Evolutionary conservation across 345 rosid genomes (phyloP).

Genomic region (Eucalyptus tenuipes): DNA sequence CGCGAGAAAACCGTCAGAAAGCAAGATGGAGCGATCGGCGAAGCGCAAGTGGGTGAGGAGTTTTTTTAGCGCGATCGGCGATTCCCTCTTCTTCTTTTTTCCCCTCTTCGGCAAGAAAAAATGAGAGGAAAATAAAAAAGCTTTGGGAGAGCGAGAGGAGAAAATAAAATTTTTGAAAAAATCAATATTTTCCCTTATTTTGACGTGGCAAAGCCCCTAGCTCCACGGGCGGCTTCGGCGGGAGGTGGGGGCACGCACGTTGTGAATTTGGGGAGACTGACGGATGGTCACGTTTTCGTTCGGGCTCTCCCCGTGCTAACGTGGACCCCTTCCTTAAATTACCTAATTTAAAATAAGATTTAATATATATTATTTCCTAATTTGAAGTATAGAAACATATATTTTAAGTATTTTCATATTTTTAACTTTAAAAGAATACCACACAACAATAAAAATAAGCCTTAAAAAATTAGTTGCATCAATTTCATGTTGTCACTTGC

Average conservation of each 20-base stretch:
- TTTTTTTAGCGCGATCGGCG: neutral
- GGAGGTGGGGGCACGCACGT: neutral
- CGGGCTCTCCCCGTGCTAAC: neutral
- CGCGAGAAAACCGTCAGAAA: neutral
- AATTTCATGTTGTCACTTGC: too few species aligned
- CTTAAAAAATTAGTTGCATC: too few species aligned
- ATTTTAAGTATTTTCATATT: too few species aligned
- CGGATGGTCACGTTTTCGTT: neutral
- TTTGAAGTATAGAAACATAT: too few species aligned
- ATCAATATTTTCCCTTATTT: neutral
- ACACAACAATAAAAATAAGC: too few species aligned
- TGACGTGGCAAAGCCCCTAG: neutral
- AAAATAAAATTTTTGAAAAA: neutral
- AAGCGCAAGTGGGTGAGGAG: neutral
- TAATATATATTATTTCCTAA: too few species aligned
- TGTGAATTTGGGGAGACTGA: neutral
- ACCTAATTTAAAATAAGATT: too few species aligned
- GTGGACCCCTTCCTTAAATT: too few species aligned
- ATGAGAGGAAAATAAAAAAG: too few species aligned
- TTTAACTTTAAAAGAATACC: too few species aligned
- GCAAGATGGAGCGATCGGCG: neutral
- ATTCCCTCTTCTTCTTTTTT: too few species aligned
- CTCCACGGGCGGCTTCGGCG: neutral
- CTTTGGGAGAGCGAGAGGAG: too few species aligned
- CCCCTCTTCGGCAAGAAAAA: neutral